Percentiles rank a stretch among this genome's conserved stretches.
Conservation (phyloP, 768 basidiomycete species). For the Boletus subparvulus region DNA sequence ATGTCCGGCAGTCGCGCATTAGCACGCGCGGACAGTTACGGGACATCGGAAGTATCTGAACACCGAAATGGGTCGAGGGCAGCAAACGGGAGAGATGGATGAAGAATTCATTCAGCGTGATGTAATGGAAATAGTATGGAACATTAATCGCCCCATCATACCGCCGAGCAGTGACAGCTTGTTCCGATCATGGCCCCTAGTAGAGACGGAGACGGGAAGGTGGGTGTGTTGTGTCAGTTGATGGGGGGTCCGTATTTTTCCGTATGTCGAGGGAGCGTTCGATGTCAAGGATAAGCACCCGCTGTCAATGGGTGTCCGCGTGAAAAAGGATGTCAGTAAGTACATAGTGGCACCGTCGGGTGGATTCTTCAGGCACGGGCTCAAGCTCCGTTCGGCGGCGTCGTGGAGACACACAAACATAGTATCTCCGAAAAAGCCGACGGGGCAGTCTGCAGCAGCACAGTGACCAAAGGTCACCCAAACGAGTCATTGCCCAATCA, state of each 20-base stretch:
- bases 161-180: constrained; percentile 3
- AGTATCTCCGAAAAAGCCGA: constrained; percentile 1
- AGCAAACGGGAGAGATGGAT: neutral
- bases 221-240: neutral
- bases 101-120: neutral
- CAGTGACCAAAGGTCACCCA: neutral
- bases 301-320: constrained; percentile 14
- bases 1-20: neutral
- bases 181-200: constrained; percentile 5
- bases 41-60: neutral
- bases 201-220: neutral
- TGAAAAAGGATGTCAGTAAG: neutral
- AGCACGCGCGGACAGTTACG: neutral
- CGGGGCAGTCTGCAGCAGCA: neutral
- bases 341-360: constrained; percentile 1
- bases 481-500: constrained; percentile 3
- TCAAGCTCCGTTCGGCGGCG: too few species aligned
- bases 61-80: neutral
- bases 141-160: neutral
- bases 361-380: constrained; percentile 5
- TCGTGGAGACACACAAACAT: too few species aligned
- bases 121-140: neutral
- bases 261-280: constrained; percentile 1
- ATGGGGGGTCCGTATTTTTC: constrained; percentile 13
- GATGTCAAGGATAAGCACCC: constrained; percentile 2